Evolutionary conservation across 2,329 filamentous ascomycete species (phyloP), one percentile per base, ranked within the genome.

Genomic region (Colletotrichum siamense): DNA sequence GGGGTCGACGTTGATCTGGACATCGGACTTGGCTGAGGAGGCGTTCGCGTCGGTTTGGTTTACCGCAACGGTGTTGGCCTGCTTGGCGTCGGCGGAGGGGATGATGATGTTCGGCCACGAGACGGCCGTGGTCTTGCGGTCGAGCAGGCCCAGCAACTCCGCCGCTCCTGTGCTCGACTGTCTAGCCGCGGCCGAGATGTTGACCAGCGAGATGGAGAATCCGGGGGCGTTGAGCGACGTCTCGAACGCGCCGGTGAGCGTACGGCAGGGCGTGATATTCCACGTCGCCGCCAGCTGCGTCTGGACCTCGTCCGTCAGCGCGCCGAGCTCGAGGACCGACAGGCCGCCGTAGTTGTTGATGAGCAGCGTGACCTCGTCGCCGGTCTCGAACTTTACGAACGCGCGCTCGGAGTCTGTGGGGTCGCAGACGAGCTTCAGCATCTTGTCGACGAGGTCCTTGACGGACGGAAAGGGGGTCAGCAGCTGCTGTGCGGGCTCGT

Each of bases 281-380:
- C 88, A 90, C 71, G 87, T 87, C 7, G 81, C 80, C 65, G 87
- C 82, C 34, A 91, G 80, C 78, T 90, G 89, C 59, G 83, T 81
- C 2, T 89, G 82, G 2, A 90, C 87, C 79, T 91, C 90, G 26
- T 87, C 86, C 4, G 88, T 89, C 59, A 92, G 88, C 3, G 89
- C 90, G 49, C 89, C 87, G 66, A 92, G 81, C 78, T 92, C 91
- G 15, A 92, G 82, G 10, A 87, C 86, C 73, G 87, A 90, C 10
- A 92, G 86, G 5, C 90, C 90, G 28, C 91, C 91, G 8, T 91
- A 87, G 78, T 92, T 92, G 81, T 92, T 92, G 61, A 92, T 83
- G 30, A 91, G 78, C n/a, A 92, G 81, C 0, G 91, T 86, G 0
- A 87, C 86, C 22, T 88, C 85, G 69, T 91, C 89, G 3, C 80